phyloP scores from a whole-genome alignment of 2,329 filamentous ascomycete genomes.

The Hypoxylon sp. region DNA sequence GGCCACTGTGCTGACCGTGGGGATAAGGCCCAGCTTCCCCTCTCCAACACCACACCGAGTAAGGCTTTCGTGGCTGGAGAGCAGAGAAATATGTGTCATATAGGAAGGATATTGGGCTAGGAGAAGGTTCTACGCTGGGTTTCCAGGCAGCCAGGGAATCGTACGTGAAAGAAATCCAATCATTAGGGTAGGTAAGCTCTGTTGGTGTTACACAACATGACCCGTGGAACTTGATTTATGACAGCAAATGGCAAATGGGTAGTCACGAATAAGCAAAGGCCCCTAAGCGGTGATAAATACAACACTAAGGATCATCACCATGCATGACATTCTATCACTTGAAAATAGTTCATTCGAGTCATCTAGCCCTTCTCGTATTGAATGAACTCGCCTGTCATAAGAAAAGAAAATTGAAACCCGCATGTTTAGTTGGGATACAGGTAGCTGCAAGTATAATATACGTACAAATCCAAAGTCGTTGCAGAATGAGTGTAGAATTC shows the following conservation, averaged over 20 bases:
- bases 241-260: not conserved
- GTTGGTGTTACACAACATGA: constrained; percentile 25
- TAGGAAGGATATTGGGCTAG: not conserved
- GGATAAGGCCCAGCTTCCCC: constrained; percentile 28
- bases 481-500: not conserved
- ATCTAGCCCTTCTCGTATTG: not conserved
- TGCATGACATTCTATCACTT: not conserved
- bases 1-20: not conserved
- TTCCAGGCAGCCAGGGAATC: too few relatives aligned
- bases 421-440: too few relatives aligned
- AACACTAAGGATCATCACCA: not conserved
- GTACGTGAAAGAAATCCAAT: constrained; percentile 6
- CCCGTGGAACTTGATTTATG: not conserved
- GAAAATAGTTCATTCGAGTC: not conserved
- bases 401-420: not conserved
- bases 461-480: not conserved
- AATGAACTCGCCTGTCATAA: not conserved
- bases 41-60: not conserved
- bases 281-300: not conserved
- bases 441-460: not conserved
- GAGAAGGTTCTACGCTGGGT: not conserved
- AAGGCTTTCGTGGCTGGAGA: not conserved
- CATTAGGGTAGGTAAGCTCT: constrained; percentile 12
- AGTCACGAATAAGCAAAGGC: not conserved
- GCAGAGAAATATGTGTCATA: constrained; percentile 2